phyloP scores from a whole-genome alignment of 208 protist genomes.

The Wallacemonas rigidus region DNA sequence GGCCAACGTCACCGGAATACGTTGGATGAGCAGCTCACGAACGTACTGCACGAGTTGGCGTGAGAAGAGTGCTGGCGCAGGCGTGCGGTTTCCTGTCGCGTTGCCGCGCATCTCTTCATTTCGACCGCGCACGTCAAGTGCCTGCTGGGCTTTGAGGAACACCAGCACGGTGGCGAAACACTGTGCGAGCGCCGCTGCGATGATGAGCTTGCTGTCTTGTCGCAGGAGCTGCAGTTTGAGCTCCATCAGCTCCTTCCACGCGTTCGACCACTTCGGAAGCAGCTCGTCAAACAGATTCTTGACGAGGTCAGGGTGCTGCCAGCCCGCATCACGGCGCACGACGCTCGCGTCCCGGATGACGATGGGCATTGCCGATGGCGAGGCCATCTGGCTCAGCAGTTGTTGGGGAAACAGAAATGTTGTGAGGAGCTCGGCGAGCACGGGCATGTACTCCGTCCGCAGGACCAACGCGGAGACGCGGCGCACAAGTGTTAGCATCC shows the following conservation, averaged over 20 bases:
- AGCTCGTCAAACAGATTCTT: constrained; percentile 49
- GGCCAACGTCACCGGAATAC: constrained; percentile 67
- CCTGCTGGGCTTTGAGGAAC: constrained; percentile 45
- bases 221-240: constrained; percentile 51
- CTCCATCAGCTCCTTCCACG: constrained; percentile 84
- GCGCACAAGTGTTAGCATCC: constrained; percentile 53
- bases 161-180: constrained; percentile 42
- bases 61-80: background rate
- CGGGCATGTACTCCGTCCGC: constrained; percentile 42
- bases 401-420: constrained; percentile 28
- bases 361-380: constrained; percentile 1
- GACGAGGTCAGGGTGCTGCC: constrained; percentile 43
- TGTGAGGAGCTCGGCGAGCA: constrained; percentile 42
- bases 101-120: background rate
- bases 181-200: constrained; percentile 51
- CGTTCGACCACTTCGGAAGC: constrained; percentile 50
- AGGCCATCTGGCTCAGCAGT: background rate
- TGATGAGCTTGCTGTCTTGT: constrained; percentile 43
- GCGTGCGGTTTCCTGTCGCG: background rate
- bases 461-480: constrained; percentile 65
- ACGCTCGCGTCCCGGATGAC: background rate
- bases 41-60: constrained; percentile 26
- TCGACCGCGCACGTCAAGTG: background rate
- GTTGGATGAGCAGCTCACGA: constrained; percentile 54
- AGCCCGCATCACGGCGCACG: constrained; percentile 4